Base-by-base conservation (phyloP, 1,284 basidiomycete species). In the Crucibulum parvulum region DNA sequence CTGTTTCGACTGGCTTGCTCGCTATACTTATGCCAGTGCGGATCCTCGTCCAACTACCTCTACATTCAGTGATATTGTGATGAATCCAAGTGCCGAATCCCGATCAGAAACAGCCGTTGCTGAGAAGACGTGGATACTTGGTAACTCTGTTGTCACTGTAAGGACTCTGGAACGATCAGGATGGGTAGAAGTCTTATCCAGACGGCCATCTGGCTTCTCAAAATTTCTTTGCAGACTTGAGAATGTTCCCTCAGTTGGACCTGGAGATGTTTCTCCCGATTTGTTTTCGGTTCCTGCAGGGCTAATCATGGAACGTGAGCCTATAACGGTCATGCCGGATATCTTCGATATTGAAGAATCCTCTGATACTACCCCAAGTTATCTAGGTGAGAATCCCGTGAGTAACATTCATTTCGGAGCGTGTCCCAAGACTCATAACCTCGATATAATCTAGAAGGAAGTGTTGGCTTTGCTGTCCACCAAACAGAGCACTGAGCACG, bases 1-100 rank as follows among this genome's bases (percentile, higher is more conserved):
- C 24, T 98, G 95, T 73, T 97, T 99, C 71, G 98, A 99, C 75
- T 99, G 97, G 93, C 84, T 99, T 7, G 93, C 95, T 16, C 86
- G 98, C 15, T 98, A 98, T 73, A 93, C 97, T 0, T 98, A 97
- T 71, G 94, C 92, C 24, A 96, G 93, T 67, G 95, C 95, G 11
- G 95, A 98, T 70, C 94, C 97, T 0, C 89, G 94, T 53, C 95
- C 96, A 1, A 88, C 93, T 1, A 85, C 84, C 45, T 96, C 94
- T 1, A 85, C 92, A 62, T 83, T 98, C 60, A 88, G 86, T 66
- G 91, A 95, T 48, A 85, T 91, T 51, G 77, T 91, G 41, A 87
- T 87, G 83, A 87, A 85, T 59, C 81, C 88, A 6, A 68, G 74
- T 6, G 64, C 70, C 4, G 66, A 67, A 11, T 60, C 70, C 41